Conservation (phyloP, 345 rosid species). For the Euphorbia pulcherrima region DNA sequence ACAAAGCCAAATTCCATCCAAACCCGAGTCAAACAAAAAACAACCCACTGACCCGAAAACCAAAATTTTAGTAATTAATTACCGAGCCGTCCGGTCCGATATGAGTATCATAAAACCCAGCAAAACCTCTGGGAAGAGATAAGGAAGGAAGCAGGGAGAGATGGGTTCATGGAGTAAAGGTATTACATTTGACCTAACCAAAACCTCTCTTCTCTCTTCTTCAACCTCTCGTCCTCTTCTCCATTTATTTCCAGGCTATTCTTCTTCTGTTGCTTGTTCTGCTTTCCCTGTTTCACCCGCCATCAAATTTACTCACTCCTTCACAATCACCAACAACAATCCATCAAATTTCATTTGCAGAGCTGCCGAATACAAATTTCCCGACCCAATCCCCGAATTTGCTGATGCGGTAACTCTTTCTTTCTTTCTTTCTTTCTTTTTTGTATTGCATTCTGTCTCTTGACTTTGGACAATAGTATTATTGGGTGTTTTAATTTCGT, state of each 20-base stretch:
- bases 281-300: slow-evolving; percentile 2
- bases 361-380: slow-evolving; percentile 75
- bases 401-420: slow-evolving; percentile 58
- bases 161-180: slow-evolving; percentile 43
- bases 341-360: slow-evolving; percentile 37
- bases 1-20: too few species aligned
- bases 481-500: not conserved
- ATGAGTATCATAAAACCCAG: not conserved
- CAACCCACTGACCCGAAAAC: too few species aligned
- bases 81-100: not conserved
- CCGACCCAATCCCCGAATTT: slow-evolving; percentile 88
- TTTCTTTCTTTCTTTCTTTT: not conserved
- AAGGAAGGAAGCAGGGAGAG: slow-evolving; percentile 5
- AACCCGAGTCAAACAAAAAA: too few species aligned
- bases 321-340: slow-evolving; percentile 16
- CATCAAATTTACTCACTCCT: slow-evolving; percentile 19
- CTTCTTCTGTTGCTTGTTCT: not conserved
- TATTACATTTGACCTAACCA: slow-evolving; percentile 14
- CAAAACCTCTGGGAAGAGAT: slow-evolving; percentile 15
- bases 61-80: too few species aligned
- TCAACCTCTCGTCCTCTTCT: slow-evolving; percentile 15
- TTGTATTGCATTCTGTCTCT: too few species aligned
- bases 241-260: slow-evolving; percentile 7
- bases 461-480: not conserved
- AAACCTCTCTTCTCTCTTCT: slow-evolving; percentile 15